Evolutionary conservation across 495 filamentous ascomycete species (phyloP), one percentile per base, ranked within the genome.

Genomic region (Aspergillus biplanus): DNA sequence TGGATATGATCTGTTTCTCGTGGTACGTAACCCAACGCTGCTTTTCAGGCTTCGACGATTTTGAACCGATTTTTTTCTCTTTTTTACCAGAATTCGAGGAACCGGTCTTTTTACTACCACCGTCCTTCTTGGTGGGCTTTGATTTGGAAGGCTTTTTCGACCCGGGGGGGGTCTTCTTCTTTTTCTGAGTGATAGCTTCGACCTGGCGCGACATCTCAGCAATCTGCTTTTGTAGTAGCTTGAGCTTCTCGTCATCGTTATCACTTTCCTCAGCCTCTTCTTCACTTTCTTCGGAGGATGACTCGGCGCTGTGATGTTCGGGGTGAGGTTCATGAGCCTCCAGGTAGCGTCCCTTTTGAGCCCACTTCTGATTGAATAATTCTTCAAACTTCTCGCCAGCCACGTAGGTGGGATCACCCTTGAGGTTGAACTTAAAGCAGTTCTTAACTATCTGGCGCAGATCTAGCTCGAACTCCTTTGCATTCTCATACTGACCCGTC

Each of bases 351-450:
- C 87, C 79, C 77, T 94, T 96, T 68, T 86, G 84, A 0, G 74
- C 72, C 84, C 92, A 91, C 69, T 95, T 87, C 13, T 76, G 67
- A 33, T 92, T 84, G 78, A 93, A 96, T 1, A 93, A 62, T 13
- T 82, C 80, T 69, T 95, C 85, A 5, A 96, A 78, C 52, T 85
- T 78, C 64, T 89, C 84, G 12, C 92, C 95, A 68, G 89, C 80
- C 5, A 75, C 47, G 63, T 90, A 85, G 11, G 96, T 89, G 0
- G 85, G 80, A 66, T 96, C 92, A n/a, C 84, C 86, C 1, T 79
- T 76, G 34, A 92, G 89, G 70, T 99, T 99, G 85, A 97, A 99
- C 32, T 89, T 87, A 78, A 85, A 91, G 73, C 94, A 97, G 72
- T 98, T 98, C 59, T 86, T 83, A 69, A 98, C 87, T 62, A 99